Evolutionary conservation across 805 yeast genomes (phyloP).

Genomic region (Starmerella bombicola): DNA sequence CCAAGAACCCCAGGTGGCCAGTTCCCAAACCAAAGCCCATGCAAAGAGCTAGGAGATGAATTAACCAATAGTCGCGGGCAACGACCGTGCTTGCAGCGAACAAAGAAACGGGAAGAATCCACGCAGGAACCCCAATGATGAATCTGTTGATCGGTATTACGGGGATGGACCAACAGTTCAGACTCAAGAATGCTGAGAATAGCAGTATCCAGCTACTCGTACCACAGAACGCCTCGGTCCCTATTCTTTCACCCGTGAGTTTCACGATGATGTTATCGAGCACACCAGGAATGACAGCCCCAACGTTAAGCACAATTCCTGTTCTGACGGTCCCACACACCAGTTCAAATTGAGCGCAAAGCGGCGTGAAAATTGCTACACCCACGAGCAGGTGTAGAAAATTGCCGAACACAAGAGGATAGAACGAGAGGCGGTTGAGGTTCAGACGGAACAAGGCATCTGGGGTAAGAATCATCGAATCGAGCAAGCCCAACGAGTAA

Average conservation of each 20-base stretch:
- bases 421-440: slow-evolving; percentile 49
- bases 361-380: slow-evolving; percentile 42
- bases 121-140: slow-evolving; percentile 12
- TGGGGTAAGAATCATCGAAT: slow-evolving; percentile 42
- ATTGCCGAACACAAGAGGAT: slow-evolving; percentile 57
- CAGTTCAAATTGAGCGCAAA: slow-evolving; percentile 54
- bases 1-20: slow-evolving; percentile 45
- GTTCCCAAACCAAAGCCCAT: slow-evolving; percentile 49
- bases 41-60: slow-evolving; percentile 55
- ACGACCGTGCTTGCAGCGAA: background rate
- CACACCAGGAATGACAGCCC: slow-evolving; percentile 58
- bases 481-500: slow-evolving; percentile 30
- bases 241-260: slow-evolving; percentile 7
- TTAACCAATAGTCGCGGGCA: slow-evolving; percentile 34
- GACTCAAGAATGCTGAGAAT: slow-evolving; percentile 18
- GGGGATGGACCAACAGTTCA: slow-evolving; percentile 29
- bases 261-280: slow-evolving; percentile 34
- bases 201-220: slow-evolving; percentile 24
- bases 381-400: slow-evolving; percentile 52
- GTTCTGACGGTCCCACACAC: slow-evolving; percentile 75
- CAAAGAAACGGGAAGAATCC: slow-evolving; percentile 4
- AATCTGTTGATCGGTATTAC: slow-evolving; percentile 33
- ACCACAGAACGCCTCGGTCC: slow-evolving; percentile 12
- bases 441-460: slow-evolving; percentile 39
- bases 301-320: slow-evolving; percentile 61